Percentiles rank a stretch among this genome's conserved stretches.
Evolutionary conservation across 768 basidiomycete species (phyloP).

Genomic region (Postia placenta): DNA sequence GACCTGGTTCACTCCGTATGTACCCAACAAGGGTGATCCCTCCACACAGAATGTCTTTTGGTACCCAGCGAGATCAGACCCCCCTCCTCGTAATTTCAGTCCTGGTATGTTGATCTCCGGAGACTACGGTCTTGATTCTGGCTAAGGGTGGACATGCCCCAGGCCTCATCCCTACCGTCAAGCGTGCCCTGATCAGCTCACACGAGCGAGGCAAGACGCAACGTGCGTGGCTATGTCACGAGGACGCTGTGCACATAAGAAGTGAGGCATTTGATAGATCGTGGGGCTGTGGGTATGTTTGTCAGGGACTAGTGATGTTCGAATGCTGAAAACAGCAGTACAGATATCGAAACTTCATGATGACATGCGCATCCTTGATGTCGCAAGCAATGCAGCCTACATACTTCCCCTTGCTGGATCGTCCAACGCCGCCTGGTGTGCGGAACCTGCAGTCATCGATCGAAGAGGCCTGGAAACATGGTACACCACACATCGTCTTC

Average conservation of each 20-base stretch:
- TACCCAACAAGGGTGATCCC: constrained; percentile 1
- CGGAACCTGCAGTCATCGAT: constrained; percentile 74
- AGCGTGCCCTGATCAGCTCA: constrained; percentile 44
- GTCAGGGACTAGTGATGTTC: not conserved
- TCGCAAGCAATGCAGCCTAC: constrained; percentile 53
- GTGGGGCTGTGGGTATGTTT: constrained; percentile 51
- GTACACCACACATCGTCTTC: constrained; percentile 25
- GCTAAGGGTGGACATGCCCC: not conserved
- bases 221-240: constrained; percentile 61
- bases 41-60: constrained; percentile 52
- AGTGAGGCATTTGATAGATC: constrained; percentile 52
- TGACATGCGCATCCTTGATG: constrained; percentile 70
- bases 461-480: constrained; percentile 73
- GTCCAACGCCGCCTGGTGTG: constrained; percentile 59
- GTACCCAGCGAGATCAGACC: constrained; percentile 39
- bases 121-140: no score
- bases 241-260: constrained; percentile 51
- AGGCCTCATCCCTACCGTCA: constrained; percentile 66
- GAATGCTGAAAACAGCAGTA: not conserved
- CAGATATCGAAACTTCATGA: constrained; percentile 81
- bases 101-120: constrained; percentile 43
- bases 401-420: constrained; percentile 57
- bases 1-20: constrained; percentile 1
- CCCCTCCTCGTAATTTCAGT: constrained; percentile 52
- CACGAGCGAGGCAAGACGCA: constrained; percentile 43